These are phyloP conservation scores for Neopestalotiopsis clavispora DNA, from an alignment of 2,329 filamentous ascomycete species.

Conservation along the genomic window DNA sequence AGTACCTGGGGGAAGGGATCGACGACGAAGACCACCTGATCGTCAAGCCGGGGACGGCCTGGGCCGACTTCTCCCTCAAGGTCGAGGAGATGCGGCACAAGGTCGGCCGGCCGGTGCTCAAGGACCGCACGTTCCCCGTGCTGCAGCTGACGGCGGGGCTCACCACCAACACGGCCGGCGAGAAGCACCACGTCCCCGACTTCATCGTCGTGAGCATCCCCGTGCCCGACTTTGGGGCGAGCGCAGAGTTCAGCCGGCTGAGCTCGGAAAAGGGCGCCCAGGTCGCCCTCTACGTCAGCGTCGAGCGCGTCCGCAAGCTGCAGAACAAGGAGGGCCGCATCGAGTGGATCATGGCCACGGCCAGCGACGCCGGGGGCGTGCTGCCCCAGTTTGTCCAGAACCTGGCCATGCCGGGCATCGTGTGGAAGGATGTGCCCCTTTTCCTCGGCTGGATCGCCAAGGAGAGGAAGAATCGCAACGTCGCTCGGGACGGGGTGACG, in stretches of 20 bases:
- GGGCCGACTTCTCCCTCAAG: slow-evolving; percentile 52
- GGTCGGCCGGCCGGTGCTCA: slow-evolving; percentile 56
- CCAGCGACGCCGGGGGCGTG: slow-evolving; percentile 70
- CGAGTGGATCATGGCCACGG: slow-evolving; percentile 81
- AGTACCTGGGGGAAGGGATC: slow-evolving; percentile 38
- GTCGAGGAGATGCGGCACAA: slow-evolving; percentile 71
- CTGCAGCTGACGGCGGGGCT: slow-evolving; percentile 58
- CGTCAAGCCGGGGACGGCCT: slow-evolving; percentile 36
- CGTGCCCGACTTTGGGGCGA: slow-evolving; percentile 46
- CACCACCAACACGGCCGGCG: no score
- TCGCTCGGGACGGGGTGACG: neutral
- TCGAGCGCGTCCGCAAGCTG: slow-evolving; percentile 64
- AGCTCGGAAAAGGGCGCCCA: slow-evolving; percentile 53
- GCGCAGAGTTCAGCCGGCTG: slow-evolving; percentile 33
- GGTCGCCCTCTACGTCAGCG: slow-evolving; percentile 65
- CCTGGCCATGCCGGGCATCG: slow-evolving; percentile 61
- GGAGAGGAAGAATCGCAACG: slow-evolving; percentile 41
- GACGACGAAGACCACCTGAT: slow-evolving; percentile 24
- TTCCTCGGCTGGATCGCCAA: slow-evolving; percentile 67
- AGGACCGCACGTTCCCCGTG: slow-evolving; percentile 69
- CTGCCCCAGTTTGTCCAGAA: slow-evolving; percentile 72
- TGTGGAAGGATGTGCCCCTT: slow-evolving; percentile 74
- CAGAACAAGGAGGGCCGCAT: slow-evolving; percentile 54
- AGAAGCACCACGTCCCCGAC: slow-evolving; percentile 34
- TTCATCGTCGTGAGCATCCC: slow-evolving; percentile 64